Conservation (phyloP, 495 filamentous ascomycete species). For the Eremomyces bilateralis region DNA sequence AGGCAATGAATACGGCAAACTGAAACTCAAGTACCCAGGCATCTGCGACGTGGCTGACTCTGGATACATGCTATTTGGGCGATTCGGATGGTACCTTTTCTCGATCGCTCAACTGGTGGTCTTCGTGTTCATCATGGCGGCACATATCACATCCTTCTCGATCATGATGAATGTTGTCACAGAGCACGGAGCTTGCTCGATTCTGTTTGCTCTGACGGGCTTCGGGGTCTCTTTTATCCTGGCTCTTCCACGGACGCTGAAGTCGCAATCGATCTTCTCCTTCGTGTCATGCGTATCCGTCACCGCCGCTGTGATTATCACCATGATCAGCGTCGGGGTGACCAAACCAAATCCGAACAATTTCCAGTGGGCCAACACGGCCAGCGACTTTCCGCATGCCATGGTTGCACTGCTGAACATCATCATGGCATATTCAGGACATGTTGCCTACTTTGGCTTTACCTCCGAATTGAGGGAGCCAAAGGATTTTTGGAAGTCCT, state of each 20-base stretch:
- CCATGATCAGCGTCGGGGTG: conserved; percentile 31
- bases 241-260: conserved; percentile 41
- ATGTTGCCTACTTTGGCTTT: conserved; percentile 56
- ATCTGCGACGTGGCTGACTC: conserved; percentile 54
- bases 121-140: conserved; percentile 55
- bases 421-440: conserved; percentile 50
- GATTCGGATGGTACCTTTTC: conserved; percentile 39
- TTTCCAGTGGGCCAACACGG: conserved; percentile 6
- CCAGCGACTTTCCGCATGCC: conserved; percentile 7
- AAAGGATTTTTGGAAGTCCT: conserved; percentile 26
- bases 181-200: conserved; percentile 39
- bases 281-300: conserved; percentile 43
- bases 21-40: conserved; percentile 51
- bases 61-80: conserved; percentile 40
- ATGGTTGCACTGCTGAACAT: conserved; percentile 51
- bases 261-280: conserved; percentile 37
- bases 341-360: conserved; percentile 12
- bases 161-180: conserved; percentile 50
- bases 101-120: conserved; percentile 41
- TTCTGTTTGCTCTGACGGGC: conserved; percentile 43
- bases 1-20: conserved; percentile 55
- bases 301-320: conserved; percentile 38
- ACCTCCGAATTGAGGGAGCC: conserved; percentile 59
- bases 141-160: conserved; percentile 51
- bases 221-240: conserved; percentile 37